Evolutionary conservation across 768 basidiomycete genomes (phyloP), one percentile per base, ranked within the genome.

Genomic region (Hypholoma fasciculare): DNA sequence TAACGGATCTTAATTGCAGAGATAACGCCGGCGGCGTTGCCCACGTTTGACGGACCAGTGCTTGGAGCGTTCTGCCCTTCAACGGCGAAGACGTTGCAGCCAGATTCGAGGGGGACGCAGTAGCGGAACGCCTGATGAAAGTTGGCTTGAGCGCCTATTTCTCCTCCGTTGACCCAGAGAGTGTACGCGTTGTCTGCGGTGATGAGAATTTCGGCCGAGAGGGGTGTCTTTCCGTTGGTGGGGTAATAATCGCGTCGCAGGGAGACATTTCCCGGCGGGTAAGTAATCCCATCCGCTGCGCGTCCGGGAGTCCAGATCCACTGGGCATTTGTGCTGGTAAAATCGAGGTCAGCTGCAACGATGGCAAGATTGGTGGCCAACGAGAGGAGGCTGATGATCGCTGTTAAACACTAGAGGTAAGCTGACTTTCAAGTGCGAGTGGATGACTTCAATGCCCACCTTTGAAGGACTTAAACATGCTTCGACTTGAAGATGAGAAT

Each of bases 1-100:
- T 72, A 76, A 12, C 55, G 58, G 38, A 76, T 62, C 47, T 72
- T 59, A 30, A 75, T 68, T 26, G 69, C 66, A 3, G 69, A 67
- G 20, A 75, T 60, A 0, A 72, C 54, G 1, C 70, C 73, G 1
- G 74, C 73, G 14, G 72, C 64, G 49, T 68, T 67, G 17, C 57
- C 40, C 2, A 37, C 52, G 9, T 47, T 36, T 14, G 57, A 38
- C 2, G 52, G 38, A 5, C 12, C 20, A 7, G 9, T 16, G 9
- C 11, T 36, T 0, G 46, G 48, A 0, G 34, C 20, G 40, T 68
- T 68, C 11, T 54, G 64, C 9, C 63, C 72, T 6, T 65, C 61
- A 8, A 74, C 65, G 7, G 75, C 72, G 43, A 76, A 74, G 47
- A 71, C 69, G 46, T 75, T 76, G 61, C 66, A 67, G 7, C 56